These are phyloP conservation scores for Salix koriyanagi DNA, from an alignment of 345 rosid genomes.

Conservation along the genomic window DNA sequence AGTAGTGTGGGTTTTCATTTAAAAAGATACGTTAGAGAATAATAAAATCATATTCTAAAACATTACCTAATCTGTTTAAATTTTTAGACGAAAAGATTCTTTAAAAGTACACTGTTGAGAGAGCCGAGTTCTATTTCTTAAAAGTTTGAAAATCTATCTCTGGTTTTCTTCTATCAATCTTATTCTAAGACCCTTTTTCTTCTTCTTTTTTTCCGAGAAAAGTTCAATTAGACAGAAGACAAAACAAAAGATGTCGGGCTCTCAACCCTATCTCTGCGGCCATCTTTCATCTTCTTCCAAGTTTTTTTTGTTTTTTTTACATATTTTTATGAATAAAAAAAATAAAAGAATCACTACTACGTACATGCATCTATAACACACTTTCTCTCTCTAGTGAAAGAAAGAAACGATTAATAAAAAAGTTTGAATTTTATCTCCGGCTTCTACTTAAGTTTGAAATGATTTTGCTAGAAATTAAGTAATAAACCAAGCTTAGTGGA, in stretches of 20 bases:
- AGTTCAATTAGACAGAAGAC: constrained; percentile 1
- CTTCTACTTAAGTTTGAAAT: constrained; percentile 25
- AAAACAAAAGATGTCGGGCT: constrained; percentile 19
- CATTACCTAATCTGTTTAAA: rapidly evolving
- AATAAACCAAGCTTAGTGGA: constrained; percentile 19
- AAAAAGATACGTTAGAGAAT: no score
- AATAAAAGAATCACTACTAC: neutral
- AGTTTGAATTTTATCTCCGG: constrained; percentile 32
- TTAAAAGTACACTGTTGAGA: neutral
- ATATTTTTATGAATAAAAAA: neutral
- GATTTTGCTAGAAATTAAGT: constrained; percentile 27
- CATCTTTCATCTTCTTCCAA: neutral
- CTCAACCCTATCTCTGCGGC: constrained; percentile 7
- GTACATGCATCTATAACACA: no score
- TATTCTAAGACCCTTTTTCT: neutral
- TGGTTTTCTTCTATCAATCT: neutral
- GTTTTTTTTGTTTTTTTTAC: neutral
- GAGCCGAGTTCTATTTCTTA: constrained; percentile 7
- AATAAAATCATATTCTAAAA: no score
- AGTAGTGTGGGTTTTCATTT: no score
- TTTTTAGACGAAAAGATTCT: no score
- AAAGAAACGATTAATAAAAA: constrained; percentile 29
- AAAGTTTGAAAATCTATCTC: constrained; percentile 12
- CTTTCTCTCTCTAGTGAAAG: neutral
- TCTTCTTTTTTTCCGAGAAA: neutral